Base-by-base conservation (phyloP, 257 asterid species). In the Jaltomata sinuosa region DNA sequence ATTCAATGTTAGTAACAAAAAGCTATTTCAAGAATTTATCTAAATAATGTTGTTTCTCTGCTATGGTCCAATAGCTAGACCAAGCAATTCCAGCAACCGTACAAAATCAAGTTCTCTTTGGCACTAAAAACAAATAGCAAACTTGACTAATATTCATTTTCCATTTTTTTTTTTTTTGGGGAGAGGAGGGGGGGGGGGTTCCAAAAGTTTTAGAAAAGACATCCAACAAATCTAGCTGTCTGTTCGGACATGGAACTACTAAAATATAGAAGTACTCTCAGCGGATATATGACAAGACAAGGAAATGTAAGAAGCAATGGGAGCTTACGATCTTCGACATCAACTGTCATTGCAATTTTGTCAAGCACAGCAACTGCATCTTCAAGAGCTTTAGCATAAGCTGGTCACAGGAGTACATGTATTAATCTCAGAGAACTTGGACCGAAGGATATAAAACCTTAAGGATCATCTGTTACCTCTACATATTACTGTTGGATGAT, bases 401-500 rank as follows among this genome's bases (percentile, higher is more conserved):
- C 99, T 97, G 88, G 81, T 45, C 87, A 91, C 57, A 11, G 36
- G 87, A 52, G 40, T 27, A 54, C 29, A 69, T 74, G 59, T 61
- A 84, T 53, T 76, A 76, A 76, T 27, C 57, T 7, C 42, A 8
- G 40, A 45, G 38, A 76, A 76, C 61, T 74, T 42, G 27, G 57
- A 27, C 61, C 0, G 10, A 47, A 47, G 16, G 61, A 47, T 47
- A 45, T 76, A 27, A 22, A 76, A 76, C 31, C 38, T 27, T 76
- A 29, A 76, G 42, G 27, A 19, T 16, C 16, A 5, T 47, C 16
- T n/a, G 61, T 57, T 89, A 97, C 99, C 99, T 88, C 97, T 91
- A 83, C 98, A 97, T 72, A 97, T 95, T 77, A 95, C 97, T 19
- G 98, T 94, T 55, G 98, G 98, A 79, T 96, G 98, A 89, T 92